phyloP scores from a whole-genome alignment of 345 rosid species.

The Adansonia digitata region DNA sequence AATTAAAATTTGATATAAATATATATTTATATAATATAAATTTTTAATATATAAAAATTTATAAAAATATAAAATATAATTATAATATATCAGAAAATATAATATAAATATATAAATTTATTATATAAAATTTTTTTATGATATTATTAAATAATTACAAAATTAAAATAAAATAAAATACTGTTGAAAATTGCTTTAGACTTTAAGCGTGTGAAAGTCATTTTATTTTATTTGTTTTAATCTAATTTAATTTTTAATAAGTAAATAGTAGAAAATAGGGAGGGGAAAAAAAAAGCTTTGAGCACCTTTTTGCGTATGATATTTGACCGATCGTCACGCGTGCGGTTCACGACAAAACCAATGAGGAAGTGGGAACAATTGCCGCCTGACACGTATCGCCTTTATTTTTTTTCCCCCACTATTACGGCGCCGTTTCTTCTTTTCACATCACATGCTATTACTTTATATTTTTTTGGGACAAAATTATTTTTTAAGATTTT shows the following conservation, averaged over 20 bases:
- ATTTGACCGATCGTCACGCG: constrained; percentile 61
- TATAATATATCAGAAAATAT: too few species aligned
- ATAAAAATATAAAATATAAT: too few species aligned
- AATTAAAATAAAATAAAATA: too few species aligned
- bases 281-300: not conserved
- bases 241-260: not conserved
- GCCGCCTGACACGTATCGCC: constrained; percentile 16
- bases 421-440: constrained; percentile 34
- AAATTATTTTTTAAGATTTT: too few species aligned
- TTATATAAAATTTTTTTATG: too few species aligned
- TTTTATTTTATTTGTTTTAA: not conserved
- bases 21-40: too few species aligned
- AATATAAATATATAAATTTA: too few species aligned
- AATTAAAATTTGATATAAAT: too few species aligned
- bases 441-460: constrained; percentile 1
- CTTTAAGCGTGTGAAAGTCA: constrained; percentile 3
- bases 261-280: not conserved
- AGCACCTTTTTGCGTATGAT: constrained; percentile 33
- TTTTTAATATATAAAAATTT: too few species aligned
- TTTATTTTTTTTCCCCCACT: not conserved
- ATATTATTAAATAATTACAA: too few species aligned
- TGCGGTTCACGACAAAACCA: constrained; percentile 59
- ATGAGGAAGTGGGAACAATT: not conserved
- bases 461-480: not conserved
- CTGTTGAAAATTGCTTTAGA: too few species aligned